Percentiles rank a stretch among this genome's conserved stretches.
phyloP scores from a whole-genome alignment of 768 basidiomycete species.

The Exsudoporus frostii region DNA sequence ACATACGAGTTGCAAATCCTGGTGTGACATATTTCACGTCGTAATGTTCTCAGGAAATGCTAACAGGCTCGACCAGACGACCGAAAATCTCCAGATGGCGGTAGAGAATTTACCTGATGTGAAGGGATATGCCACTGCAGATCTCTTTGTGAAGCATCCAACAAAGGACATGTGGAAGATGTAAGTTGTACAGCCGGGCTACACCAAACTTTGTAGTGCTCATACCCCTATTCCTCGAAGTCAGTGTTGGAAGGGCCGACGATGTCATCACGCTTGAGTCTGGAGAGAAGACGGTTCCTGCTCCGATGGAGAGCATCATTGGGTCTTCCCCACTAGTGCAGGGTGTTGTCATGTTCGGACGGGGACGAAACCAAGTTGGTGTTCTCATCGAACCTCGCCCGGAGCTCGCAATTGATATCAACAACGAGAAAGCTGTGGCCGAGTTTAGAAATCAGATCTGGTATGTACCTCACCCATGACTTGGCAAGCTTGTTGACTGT shows the following conservation, averaged over 20 bases:
- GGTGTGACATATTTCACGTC: slow-evolving; percentile 19
- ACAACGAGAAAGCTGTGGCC: slow-evolving; percentile 22
- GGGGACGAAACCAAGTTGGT: slow-evolving; percentile 31
- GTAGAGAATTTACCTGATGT: slow-evolving; percentile 38
- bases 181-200: neutral
- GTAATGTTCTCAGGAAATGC: neutral
- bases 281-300: slow-evolving; percentile 25
- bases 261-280: slow-evolving; percentile 31
- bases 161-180: slow-evolving; percentile 39
- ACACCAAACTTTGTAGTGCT: neutral
- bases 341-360: slow-evolving; percentile 34
- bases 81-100: neutral
- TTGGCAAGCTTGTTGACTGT: neutral
- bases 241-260: slow-evolving; percentile 34
- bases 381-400: slow-evolving; percentile 30
- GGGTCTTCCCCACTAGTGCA: slow-evolving; percentile 18
- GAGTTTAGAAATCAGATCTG: slow-evolving; percentile 32
- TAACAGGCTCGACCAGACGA: neutral
- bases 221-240: neutral
- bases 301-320: slow-evolving; percentile 28
- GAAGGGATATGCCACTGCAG: slow-evolving; percentile 41
- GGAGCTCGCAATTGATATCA: slow-evolving; percentile 16
- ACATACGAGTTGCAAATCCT: slow-evolving; percentile 38
- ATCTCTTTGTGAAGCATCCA: slow-evolving; percentile 45
- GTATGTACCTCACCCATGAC: slow-evolving; percentile 9